Conservation (phyloP, 2,329 filamentous ascomycete genomes). For the Rhinocladiella similis region DNA sequence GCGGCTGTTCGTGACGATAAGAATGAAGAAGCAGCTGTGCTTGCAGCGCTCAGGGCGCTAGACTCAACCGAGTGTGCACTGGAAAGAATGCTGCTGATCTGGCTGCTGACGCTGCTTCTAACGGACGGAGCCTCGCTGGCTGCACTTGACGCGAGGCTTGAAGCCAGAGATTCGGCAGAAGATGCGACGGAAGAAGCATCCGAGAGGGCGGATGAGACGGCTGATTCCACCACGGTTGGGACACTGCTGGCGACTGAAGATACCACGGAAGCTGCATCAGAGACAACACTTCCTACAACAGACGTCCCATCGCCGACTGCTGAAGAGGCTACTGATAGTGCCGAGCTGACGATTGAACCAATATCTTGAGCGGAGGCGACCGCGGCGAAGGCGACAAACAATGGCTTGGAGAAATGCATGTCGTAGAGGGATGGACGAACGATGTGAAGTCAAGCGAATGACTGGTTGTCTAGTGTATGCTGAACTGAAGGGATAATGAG, state of each 20-base stretch:
- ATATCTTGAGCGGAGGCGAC: conserved; percentile 16
- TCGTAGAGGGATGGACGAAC: background rate
- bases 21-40: conserved; percentile 11
- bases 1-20: conserved; percentile 8
- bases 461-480: background rate
- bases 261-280: conserved; percentile 15
- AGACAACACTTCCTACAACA: conserved; percentile 9
- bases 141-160: conserved; percentile 19
- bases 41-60: conserved; percentile 13
- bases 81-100: conserved; percentile 18
- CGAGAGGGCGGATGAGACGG: conserved; percentile 13
- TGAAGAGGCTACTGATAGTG: conserved; percentile 14
- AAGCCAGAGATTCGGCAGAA: conserved; percentile 9
- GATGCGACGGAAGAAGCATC: conserved; percentile 11
- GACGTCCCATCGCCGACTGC: conserved; percentile 8
- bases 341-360: conserved; percentile 14
- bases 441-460: background rate
- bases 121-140: conserved; percentile 14
- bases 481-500: background rate
- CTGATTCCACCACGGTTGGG: conserved; percentile 6
- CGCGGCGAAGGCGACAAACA: conserved; percentile 19
- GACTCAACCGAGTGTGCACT: conserved; percentile 11
- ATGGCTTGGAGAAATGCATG: conserved; percentile 24
- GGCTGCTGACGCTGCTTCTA: conserved; percentile 19
- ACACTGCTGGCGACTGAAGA: conserved; percentile 15